A percentile compares a stretch with the other conserved stretches of the same genome.
Evolutionary conservation across 805 yeast genomes (phyloP).

Genomic region (Zygosaccharomyces bisporus): DNA sequence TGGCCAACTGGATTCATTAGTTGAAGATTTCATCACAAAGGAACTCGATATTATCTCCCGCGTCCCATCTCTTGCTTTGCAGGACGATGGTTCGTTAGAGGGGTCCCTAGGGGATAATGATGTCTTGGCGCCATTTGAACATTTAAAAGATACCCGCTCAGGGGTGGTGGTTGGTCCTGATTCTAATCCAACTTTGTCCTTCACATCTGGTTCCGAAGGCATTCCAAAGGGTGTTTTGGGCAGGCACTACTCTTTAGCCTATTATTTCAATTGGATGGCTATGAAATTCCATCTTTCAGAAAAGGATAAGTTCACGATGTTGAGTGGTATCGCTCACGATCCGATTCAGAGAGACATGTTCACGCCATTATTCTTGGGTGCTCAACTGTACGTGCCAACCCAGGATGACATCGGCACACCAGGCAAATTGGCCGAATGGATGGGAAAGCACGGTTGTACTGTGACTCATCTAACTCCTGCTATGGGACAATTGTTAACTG

Average conservation of each 20-base stretch:
- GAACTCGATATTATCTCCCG: conserved; percentile 71
- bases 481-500: conserved; percentile 96
- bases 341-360: conserved; percentile 99
- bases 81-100: conserved; percentile 70
- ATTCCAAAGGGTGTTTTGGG: conserved; percentile 98
- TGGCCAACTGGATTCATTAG: conserved; percentile 73
- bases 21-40: conserved; percentile 67
- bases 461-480: conserved; percentile 99
- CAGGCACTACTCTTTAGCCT: conserved; percentile 93
- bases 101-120: conserved; percentile 46
- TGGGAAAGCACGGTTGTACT: conserved; percentile 83
- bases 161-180: conserved; percentile 97
- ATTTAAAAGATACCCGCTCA: conserved; percentile 55
- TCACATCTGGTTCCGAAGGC: conserved; percentile 98
- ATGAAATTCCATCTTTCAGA: conserved; percentile 71
- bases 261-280: conserved; percentile 99
- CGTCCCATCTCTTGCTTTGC: conserved; percentile 73
- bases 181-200: conserved; percentile 91
- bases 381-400: conserved; percentile 88
- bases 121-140: conserved; percentile 45
- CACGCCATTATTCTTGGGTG: conserved; percentile 95
- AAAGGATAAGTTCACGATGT: conserved; percentile 90
- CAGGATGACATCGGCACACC: conserved; percentile 98
- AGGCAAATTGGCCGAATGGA: conserved; percentile 96
- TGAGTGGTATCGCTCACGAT: conserved; percentile 98